Percentiles rank a stretch among this genome's conserved stretches.
phyloP scores from a whole-genome alignment of 495 filamentous ascomycete species.

The Neurospora cerealis region DNA sequence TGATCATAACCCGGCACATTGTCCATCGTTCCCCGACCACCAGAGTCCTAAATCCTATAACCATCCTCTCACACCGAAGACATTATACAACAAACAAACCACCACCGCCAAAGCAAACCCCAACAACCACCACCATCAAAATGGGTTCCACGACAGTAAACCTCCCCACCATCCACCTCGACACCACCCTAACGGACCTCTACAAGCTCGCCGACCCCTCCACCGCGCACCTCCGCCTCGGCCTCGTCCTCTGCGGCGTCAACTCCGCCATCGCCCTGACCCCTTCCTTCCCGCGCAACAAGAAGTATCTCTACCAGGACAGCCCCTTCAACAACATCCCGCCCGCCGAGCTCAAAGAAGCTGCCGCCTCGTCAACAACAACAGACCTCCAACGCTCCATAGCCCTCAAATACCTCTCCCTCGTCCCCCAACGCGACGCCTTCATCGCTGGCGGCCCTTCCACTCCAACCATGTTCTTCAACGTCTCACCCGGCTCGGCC shows the following conservation, averaged over 20 bases:
- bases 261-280: conserved; percentile 15
- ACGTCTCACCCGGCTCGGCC: not conserved
- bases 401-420: conserved; percentile 17
- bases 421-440: conserved; percentile 24
- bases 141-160: conserved; percentile 12
- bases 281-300: conserved; percentile 19
- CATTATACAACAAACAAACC: not conserved
- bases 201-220: conserved; percentile 11
- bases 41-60: not conserved
- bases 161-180: conserved; percentile 22
- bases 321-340: conserved; percentile 32
- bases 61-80: not conserved
- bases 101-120: not conserved
- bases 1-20: not conserved
- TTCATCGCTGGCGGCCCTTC: conserved; percentile 16
- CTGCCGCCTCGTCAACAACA: conserved; percentile 15
- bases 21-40: not conserved
- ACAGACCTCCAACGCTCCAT: conserved; percentile 16
- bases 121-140: not conserved
- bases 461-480: conserved; percentile 18
- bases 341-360: conserved; percentile 28
- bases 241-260: conserved; percentile 16
- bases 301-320: conserved; percentile 27
- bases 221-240: conserved; percentile 8
- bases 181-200: conserved; percentile 24